phyloP scores from a whole-genome alignment of 495 filamentous ascomycete genomes.

The Hypomontagnella submonticulosa region DNA sequence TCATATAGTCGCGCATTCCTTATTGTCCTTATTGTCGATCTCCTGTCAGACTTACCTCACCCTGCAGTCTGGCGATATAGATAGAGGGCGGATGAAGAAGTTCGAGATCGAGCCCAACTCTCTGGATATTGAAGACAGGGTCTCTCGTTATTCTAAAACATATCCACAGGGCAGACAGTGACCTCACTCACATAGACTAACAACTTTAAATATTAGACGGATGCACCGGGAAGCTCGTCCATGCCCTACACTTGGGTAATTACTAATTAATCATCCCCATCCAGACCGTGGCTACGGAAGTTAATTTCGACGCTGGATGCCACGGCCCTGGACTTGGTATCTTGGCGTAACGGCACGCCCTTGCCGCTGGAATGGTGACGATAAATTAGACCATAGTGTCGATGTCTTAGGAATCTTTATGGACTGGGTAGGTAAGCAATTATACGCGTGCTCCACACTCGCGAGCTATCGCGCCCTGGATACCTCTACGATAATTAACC shows the following conservation, averaged over 20 bases:
- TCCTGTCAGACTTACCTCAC: conserved; percentile 9
- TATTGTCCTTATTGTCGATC: too few relatives aligned
- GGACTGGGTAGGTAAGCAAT: background rate
- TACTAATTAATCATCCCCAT: conserved; percentile 20
- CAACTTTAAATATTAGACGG: conserved; percentile 22
- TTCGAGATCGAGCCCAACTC: conserved; percentile 21
- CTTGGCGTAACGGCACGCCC: background rate
- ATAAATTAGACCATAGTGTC: conserved; percentile 13
- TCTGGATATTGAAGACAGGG: too few relatives aligned
- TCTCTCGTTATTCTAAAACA: background rate
- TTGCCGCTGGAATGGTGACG: conserved; percentile 24
- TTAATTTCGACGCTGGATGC: conserved; percentile 7
- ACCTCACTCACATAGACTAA: conserved; percentile 12
- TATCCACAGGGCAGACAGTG: conserved; percentile 5
- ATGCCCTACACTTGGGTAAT: too few relatives aligned
- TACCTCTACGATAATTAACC: background rate
- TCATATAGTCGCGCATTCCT: background rate
- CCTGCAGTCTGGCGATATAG: background rate
- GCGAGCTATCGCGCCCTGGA: conserved; percentile 10
- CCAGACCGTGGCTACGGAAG: background rate
- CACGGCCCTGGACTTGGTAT: conserved; percentile 29
- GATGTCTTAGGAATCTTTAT: background rate
- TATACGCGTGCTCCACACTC: conserved; percentile 6
- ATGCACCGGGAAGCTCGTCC: conserved; percentile 24
- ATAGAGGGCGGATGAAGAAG: background rate